Conservation (phyloP, 2,329 filamentous ascomycete species). For the Tympanopsis confertula region DNA sequence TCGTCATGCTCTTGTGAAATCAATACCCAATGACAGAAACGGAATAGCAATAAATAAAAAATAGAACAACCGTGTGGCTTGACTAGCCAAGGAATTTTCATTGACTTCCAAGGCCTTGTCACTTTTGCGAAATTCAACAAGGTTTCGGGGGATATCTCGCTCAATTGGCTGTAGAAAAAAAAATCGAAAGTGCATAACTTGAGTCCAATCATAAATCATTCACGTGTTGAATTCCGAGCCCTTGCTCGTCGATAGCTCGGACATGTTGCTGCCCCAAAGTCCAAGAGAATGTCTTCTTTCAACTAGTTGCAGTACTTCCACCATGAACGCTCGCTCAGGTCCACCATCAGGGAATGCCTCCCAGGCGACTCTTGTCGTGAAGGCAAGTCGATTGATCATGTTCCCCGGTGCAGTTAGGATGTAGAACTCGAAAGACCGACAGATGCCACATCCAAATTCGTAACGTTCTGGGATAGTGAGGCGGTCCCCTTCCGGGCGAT, state of each 20-base stretch:
- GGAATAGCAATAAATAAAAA: too few species aligned
- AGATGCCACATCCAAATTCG: constrained; percentile 18
- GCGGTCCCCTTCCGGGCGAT: constrained; percentile 12
- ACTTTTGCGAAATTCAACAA: too few species aligned
- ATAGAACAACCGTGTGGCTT: too few species aligned
- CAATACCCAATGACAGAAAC: too few species aligned
- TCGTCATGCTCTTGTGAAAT: too few species aligned
- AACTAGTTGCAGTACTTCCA: constrained; percentile 14
- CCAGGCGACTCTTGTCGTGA: constrained; percentile 21
- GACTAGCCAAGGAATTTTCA: too few species aligned
- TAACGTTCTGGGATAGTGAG: constrained; percentile 18
- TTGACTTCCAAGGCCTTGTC: too few species aligned
- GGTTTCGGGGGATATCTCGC: too few species aligned
- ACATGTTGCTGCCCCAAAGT: constrained; percentile 20
- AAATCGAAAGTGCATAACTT: too few species aligned
- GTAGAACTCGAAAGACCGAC: constrained; percentile 20
- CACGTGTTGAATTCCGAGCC: too few species aligned
- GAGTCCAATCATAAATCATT: too few species aligned
- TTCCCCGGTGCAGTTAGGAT: constrained; percentile 19
- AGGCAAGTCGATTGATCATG: constrained; percentile 24
- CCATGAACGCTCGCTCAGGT: neutral
- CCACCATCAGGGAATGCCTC: constrained; percentile 17
- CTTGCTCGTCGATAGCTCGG: constrained; percentile 15
- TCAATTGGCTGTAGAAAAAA: too few species aligned
- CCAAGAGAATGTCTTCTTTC: constrained; percentile 18